phyloP scores from a whole-genome alignment of 208 protist genomes.

The Leishmania mexicana region DNA sequence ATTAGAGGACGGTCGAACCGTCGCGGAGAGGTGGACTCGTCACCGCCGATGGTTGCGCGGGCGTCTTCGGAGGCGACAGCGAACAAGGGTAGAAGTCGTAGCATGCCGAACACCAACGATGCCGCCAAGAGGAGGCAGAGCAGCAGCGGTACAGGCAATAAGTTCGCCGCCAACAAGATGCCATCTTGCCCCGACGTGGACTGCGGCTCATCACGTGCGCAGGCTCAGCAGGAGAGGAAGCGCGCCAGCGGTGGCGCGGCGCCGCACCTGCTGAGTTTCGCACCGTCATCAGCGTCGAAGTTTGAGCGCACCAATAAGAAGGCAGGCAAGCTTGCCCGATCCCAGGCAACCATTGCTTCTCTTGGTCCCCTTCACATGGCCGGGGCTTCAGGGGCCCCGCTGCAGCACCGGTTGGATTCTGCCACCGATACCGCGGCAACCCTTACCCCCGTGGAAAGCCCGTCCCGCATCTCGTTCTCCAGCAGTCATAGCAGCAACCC shows the following conservation, averaged over 20 bases:
- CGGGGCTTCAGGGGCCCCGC: background rate
- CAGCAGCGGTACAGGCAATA: background rate
- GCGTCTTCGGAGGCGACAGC: background rate
- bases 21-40: background rate
- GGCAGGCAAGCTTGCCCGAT: background rate
- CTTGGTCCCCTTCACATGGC: background rate
- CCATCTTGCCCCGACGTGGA: background rate
- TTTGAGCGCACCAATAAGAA: background rate
- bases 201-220: background rate
- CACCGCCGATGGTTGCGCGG: background rate
- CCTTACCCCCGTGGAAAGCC: background rate
- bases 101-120: background rate
- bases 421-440: background rate
- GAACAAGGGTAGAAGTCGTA: background rate
- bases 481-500: constrained; percentile 6
- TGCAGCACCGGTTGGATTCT: background rate
- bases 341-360: background rate
- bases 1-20: background rate
- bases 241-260: background rate
- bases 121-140: background rate
- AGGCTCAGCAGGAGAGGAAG: background rate
- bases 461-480: constrained; percentile 12
- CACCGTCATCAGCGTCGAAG: background rate
- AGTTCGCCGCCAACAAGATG: background rate
- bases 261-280: background rate